phyloP scores from a whole-genome alignment of 2,329 filamentous ascomycete genomes.

The Macrophomina tecta region DNA sequence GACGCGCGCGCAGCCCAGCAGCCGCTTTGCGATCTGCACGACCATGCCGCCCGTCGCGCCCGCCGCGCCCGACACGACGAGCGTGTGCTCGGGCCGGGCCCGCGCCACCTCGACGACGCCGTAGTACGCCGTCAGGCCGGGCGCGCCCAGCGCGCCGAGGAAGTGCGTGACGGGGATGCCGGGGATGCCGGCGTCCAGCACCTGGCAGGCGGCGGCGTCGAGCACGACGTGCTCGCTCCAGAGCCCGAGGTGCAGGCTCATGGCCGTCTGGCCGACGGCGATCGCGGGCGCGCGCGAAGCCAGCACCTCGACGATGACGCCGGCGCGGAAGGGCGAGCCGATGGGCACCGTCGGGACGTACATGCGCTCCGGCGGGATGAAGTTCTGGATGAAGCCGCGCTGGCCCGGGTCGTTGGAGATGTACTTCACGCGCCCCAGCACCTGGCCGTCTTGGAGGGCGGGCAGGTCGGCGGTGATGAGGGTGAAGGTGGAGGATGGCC shows the following conservation, averaged over 20 bases:
- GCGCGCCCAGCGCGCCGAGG: slow-evolving; percentile 53
- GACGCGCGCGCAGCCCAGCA: slow-evolving; percentile 50
- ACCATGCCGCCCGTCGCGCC: slow-evolving; percentile 78
- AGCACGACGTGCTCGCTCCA: slow-evolving; percentile 73
- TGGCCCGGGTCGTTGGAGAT: slow-evolving; percentile 62
- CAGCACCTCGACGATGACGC: slow-evolving; percentile 64
- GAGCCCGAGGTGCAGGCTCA: slow-evolving; percentile 55
- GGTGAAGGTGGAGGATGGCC: slow-evolving; percentile 48
- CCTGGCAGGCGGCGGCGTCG: slow-evolving; percentile 41
- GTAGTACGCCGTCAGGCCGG: slow-evolving; percentile 77
- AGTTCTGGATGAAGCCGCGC: slow-evolving; percentile 57
- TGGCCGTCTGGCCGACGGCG: slow-evolving; percentile 64
- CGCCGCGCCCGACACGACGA: slow-evolving; percentile 78
- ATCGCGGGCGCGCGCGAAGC: slow-evolving; percentile 64
- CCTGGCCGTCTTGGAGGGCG: slow-evolving; percentile 46
- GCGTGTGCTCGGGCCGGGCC: slow-evolving; percentile 72
- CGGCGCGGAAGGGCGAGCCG: slow-evolving; percentile 72
- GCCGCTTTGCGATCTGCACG: slow-evolving; percentile 53
- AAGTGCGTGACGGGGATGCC: slow-evolving; percentile 52
- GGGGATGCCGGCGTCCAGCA: slow-evolving; percentile 38
- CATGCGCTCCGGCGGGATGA: slow-evolving; percentile 57
- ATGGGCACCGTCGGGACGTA: slow-evolving; percentile 73
- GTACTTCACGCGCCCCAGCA: slow-evolving; percentile 55
- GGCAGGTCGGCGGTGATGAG: slow-evolving; percentile 42
- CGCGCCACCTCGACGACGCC: slow-evolving; percentile 72